Conservation (phyloP, 2,329 filamentous ascomycete species). For the Monosporascus ibericus region DNA sequence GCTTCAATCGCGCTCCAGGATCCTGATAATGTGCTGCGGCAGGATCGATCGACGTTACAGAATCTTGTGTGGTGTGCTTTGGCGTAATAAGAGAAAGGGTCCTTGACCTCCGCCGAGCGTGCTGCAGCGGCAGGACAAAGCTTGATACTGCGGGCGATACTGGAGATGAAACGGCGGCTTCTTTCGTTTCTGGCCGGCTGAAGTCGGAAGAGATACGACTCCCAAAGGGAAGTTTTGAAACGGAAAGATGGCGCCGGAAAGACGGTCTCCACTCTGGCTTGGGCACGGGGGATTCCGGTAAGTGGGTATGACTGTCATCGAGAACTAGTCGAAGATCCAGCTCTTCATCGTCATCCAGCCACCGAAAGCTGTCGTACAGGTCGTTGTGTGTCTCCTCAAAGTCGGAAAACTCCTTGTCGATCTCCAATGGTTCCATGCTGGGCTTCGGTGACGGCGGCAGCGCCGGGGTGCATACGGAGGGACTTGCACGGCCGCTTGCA, state of each 20-base stretch:
- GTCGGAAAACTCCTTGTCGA: conserved; percentile 15
- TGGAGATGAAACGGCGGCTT: conserved; percentile 26
- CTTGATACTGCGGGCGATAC: conserved; percentile 19
- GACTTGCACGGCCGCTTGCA: conserved; percentile 26
- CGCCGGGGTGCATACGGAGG: conserved; percentile 22
- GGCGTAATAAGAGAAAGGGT: conserved; percentile 49
- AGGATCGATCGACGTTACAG: conserved; percentile 56
- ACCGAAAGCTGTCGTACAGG: conserved; percentile 63
- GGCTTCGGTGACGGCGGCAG: conserved; percentile 20
- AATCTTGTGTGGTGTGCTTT: conserved; percentile 37
- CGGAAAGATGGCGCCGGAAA: conserved; percentile 66
- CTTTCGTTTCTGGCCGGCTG: conserved; percentile 41
- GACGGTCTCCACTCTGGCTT: conserved; percentile 48
- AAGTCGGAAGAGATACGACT: conserved; percentile 43
- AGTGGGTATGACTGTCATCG: conserved; percentile 64
- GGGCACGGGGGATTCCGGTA: conserved; percentile 43
- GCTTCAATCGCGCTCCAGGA: conserved; percentile 77
- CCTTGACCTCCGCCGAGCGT: conserved; percentile 45
- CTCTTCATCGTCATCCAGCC: conserved; percentile 68
- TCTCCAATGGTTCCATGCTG: conserved; percentile 22
- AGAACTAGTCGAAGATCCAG: conserved; percentile 61
- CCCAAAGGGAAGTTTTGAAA: conserved; percentile 59
- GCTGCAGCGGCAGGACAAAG: conserved; percentile 24
- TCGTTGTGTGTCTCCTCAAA: conserved; percentile 39
- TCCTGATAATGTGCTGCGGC: conserved; percentile 82